Evolutionary conservation across 2,329 filamentous ascomycete species (phyloP), one percentile per base, ranked within the genome.

Genomic region (Endoconidiophora laricicola): DNA sequence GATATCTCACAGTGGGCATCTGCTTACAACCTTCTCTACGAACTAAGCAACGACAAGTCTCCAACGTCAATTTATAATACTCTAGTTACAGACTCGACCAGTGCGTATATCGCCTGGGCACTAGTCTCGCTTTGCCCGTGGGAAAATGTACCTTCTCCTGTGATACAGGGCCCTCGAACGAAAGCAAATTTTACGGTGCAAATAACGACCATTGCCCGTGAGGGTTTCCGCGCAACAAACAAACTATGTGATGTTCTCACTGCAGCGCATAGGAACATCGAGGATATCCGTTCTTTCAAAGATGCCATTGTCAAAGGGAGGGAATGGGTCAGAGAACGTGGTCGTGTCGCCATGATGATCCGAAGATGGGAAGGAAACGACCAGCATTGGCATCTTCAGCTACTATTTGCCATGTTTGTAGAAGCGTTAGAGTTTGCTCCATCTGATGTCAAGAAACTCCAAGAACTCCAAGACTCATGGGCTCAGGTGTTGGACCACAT

Each of bases 161-260:
- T 64, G 24, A 65, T 62, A 6, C 60, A 61, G 10, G 68, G 67
- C 38, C 65, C 66, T 44, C 82, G 76, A 59, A 60, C 65, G 45
- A 62, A 63, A 18, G 67, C 73, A 3, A 71, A 73, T 18, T 69
- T 59, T 2, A 58, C 63, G 22, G 59, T 62, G 6, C 53, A 78
- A 16, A 73, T 79, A 3, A 73, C 74, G 2, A 67, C 76, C 26
- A 81, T 83, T 4, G 80, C 78, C 4, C 72, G 81, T 29, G 85
- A 93, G 60, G 86, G 86, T 4, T 78, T 94, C 60, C 86, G 83
- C 59, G 74, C 80, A 1, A 77, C 83, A 2, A 94, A 87, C 60
- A 91, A 82, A 60, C 67, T 86, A 4, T 76, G 74, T 41, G 78
- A 79, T 55, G 65, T 90, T 3, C 67, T 91, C 49, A 72, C 73